phyloP scores from a whole-genome alignment of 495 filamentous ascomycete species.

The Penicillium herquei region DNA sequence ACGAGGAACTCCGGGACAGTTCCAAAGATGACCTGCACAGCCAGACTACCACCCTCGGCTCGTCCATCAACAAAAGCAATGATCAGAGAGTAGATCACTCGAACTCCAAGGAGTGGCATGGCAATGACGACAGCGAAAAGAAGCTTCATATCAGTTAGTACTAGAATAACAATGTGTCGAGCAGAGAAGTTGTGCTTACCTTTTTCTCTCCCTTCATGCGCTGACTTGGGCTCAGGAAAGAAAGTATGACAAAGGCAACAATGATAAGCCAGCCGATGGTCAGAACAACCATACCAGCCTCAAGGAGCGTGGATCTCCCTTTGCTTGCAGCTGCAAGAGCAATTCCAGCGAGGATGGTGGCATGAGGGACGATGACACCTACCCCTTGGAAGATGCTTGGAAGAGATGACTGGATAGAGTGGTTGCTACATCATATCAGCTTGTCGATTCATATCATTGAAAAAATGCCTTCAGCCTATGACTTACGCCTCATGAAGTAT shows the following conservation, averaged over 20 bases:
- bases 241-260: background rate
- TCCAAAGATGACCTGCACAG: conserved; percentile 15
- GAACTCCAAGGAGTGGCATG: conserved; percentile 13
- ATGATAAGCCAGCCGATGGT: conserved; percentile 9
- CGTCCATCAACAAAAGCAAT: conserved; percentile 8
- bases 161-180: background rate
- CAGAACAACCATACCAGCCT: conserved; percentile 10
- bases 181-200: background rate
- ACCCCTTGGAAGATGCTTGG: background rate
- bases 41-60: conserved; percentile 9
- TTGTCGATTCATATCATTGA: background rate
- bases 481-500: conserved; percentile 42
- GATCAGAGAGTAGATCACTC: conserved; percentile 16
- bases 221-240: background rate
- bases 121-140: conserved; percentile 13
- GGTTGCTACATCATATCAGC: conserved; percentile 4
- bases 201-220: conserved; percentile 9
- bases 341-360: conserved; percentile 11
- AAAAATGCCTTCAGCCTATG: background rate
- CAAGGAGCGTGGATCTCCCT: background rate
- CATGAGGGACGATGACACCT: conserved; percentile 9
- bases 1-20: conserved; percentile 18
- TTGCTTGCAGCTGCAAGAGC: conserved; percentile 14
- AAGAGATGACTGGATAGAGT: conserved; percentile 7
- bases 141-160: conserved; percentile 4